These are phyloP conservation scores for Hura crepitans DNA, from an alignment of 441 rosid genomes.

Conservation along the genomic window DNA sequence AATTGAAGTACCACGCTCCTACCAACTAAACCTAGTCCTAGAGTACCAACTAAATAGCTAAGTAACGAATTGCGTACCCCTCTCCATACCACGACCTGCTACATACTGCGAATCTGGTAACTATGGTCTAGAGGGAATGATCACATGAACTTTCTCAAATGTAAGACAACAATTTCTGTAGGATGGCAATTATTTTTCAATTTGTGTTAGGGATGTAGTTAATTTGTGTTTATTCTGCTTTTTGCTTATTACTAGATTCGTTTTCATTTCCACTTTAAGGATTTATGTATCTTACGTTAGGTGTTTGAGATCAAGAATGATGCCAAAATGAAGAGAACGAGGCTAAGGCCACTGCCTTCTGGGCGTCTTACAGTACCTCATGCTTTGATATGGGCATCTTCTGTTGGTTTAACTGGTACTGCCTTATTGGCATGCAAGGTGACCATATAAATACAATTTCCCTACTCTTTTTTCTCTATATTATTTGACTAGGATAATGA, in stretches of 20 bases:
- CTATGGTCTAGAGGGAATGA: too few relatives aligned
- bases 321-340: conserved; percentile 93
- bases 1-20: too few relatives aligned
- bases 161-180: too few relatives aligned
- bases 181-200: too few relatives aligned
- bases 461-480: conserved; percentile 9
- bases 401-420: conserved; percentile 72
- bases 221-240: conserved; percentile 10
- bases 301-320: conserved; percentile 82
- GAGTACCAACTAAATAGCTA: too few relatives aligned
- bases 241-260: not conserved
- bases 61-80: too few relatives aligned
- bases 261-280: not conserved
- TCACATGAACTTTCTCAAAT: too few relatives aligned
- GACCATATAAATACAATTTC: conserved; percentile 24
- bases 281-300: conserved; percentile 25
- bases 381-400: conserved; percentile 76
- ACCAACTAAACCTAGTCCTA: too few relatives aligned
- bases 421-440: conserved; percentile 78
- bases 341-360: conserved; percentile 81
- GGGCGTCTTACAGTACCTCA: conserved; percentile 65
- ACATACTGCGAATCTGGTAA: too few relatives aligned
- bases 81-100: too few relatives aligned
- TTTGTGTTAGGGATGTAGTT: too few relatives aligned
- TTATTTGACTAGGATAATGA: not conserved